phyloP scores from a whole-genome alignment of 352 stramenopile genomes.

The Albugo laibachii region DNA sequence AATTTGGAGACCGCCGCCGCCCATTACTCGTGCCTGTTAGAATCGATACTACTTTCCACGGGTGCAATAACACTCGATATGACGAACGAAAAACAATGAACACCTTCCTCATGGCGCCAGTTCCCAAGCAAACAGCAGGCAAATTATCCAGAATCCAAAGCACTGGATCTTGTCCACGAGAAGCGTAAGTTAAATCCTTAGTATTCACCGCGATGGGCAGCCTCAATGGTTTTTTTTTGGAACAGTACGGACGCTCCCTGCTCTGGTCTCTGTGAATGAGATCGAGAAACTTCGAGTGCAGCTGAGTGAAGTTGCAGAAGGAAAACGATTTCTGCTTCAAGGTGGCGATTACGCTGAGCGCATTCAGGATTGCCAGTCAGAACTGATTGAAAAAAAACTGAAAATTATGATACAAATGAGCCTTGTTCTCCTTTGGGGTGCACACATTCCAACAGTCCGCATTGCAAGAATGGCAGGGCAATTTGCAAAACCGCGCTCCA shows the following conservation, averaged over 20 bases:
- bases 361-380: slow-evolving; percentile 84
- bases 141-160: slow-evolving; percentile 35
- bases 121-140: slow-evolving; percentile 74
- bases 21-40: slow-evolving; percentile 13
- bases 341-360: slow-evolving; percentile 96
- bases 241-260: slow-evolving; percentile 59
- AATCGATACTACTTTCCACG: not conserved
- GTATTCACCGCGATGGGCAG: slow-evolving; percentile 14
- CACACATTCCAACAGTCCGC: slow-evolving; percentile 91
- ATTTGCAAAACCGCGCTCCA: slow-evolving; percentile 95
- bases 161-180: slow-evolving; percentile 46
- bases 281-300: slow-evolving; percentile 83
- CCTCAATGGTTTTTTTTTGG: slow-evolving; percentile 11
- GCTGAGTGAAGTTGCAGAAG: slow-evolving; percentile 84
- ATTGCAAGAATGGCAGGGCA: slow-evolving; percentile 96
- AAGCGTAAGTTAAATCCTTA: slow-evolving; percentile 59
- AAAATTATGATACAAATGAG: slow-evolving; percentile 96
- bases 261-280: slow-evolving; percentile 93
- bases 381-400: slow-evolving; percentile 81
- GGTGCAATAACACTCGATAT: no score
- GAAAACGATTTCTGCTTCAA: slow-evolving; percentile 96
- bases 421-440: slow-evolving; percentile 93
- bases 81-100: slow-evolving; percentile 14
- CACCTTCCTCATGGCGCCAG: slow-evolving; percentile 46
- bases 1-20: slow-evolving; percentile 39